Evolutionary conservation across 495 filamentous ascomycete genomes (phyloP), one percentile per base, ranked within the genome.

Genomic region (Penicillium egyptiacum): DNA sequence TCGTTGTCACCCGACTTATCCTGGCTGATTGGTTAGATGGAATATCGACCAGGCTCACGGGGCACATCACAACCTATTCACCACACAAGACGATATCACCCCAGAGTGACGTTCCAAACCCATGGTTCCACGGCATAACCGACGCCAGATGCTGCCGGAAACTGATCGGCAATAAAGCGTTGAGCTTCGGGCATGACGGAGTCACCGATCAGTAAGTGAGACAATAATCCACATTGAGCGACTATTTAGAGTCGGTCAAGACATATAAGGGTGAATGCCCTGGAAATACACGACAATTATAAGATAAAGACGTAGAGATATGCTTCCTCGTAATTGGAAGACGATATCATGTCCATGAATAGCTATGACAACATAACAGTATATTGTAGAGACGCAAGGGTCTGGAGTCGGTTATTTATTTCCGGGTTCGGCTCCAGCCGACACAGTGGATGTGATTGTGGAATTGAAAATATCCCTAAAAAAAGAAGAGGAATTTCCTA

Each of bases 161-260:
- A 6, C 25, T 52, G 37, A 19, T 51, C 35, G 35, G 9, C 35
- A 52, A 25, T 16, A 25, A 52, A 25, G 23, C 28, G 14, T 55
- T 50, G 31, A 49, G 50, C 3, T 9, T 33, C 33, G 42, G 30
- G 19, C 30, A 43, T 22, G 14, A 54, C 51, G 53, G 40, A 41
- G 42, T 30, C 50, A 25, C 19, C 12, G 55, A 61, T 58, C 54
- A 60, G n/a, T 30, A 53, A 37, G 59, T 61, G 59, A 61, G 59
- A 61, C 59, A 61, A 57, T 12, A 33, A 33, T 16, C 33, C 37
- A 53, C 39, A n/a, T 35, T 6, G 12, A 37, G 47, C 31, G 17
- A 50, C 6, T 37, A 50, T 37, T 50, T 50, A 20, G 47, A 30
- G 31, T 25, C 23, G 26, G 28, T 40, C 22, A 40, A 53, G 26